Evolutionary conservation across 2,329 filamentous ascomycete genomes (phyloP).

Genomic region (Paecilomyces niveus): DNA sequence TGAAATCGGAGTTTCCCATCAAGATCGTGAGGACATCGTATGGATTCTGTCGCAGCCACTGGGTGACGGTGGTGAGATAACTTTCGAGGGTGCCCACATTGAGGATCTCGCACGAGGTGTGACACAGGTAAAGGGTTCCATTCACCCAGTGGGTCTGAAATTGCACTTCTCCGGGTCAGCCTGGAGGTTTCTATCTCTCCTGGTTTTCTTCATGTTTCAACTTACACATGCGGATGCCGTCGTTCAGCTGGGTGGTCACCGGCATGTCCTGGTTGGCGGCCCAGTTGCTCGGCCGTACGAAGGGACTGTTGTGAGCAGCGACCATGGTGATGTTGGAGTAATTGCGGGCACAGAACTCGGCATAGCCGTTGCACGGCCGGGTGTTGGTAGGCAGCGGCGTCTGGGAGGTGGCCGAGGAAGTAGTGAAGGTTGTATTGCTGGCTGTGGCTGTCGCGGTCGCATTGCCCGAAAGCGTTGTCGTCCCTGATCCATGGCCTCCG

Average conservation of each 20-base stretch:
- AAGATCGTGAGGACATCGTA: conserved; percentile 85
- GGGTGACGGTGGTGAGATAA: conserved; percentile 61
- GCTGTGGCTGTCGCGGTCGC: conserved; percentile 38
- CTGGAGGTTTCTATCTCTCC: background rate
- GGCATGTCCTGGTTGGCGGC: conserved; percentile 67
- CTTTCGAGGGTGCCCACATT: conserved; percentile 70
- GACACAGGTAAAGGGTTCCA: conserved; percentile 67
- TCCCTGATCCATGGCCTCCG: conserved; percentile 21
- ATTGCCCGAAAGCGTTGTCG: conserved; percentile 42
- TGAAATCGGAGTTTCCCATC: conserved; percentile 75
- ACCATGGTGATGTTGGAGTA: conserved; percentile 79
- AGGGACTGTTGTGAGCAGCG: conserved; percentile 74
- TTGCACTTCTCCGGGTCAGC: conserved; percentile 40
- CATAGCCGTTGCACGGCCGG: conserved; percentile 69
- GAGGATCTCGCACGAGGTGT: conserved; percentile 74
- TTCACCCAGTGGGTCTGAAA: conserved; percentile 53
- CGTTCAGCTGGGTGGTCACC: conserved; percentile 67
- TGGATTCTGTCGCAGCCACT: conserved; percentile 69
- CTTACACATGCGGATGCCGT: conserved; percentile 56
- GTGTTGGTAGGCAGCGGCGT: conserved; percentile 57
- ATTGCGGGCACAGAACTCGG: conserved; percentile 67
- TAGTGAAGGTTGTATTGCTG: conserved; percentile 38
- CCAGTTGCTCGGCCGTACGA: conserved; percentile 61
- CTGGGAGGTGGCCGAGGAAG: conserved; percentile 28
- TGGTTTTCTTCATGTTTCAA: conserved; percentile 1